Base-by-base conservation (phyloP, 2,329 filamentous ascomycete genomes). In the Botryotinia globosa region DNA sequence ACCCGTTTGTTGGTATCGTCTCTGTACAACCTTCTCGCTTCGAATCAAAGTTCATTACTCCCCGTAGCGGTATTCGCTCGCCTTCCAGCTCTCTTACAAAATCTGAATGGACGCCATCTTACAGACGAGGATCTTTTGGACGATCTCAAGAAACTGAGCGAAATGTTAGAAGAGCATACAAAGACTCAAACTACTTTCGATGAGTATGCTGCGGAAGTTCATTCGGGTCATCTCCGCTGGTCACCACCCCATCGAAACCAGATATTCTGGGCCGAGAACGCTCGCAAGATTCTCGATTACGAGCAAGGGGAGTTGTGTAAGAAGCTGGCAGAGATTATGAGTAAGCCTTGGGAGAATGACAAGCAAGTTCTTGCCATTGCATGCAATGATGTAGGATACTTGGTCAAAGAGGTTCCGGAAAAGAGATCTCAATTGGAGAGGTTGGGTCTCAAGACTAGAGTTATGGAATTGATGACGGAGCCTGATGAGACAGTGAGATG, bases 1-100 rank as follows among this genome's bases (percentile, higher is more conserved):
- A 98, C 95, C 0, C 91, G 96, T 44, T 87, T 99, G 71, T 89
- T 98, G 63, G 87, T 98, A 62, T 94, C 94, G 16, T 98, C 95
- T 12, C 88, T 99, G 58, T 88, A 92, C 81, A 98, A 97, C 83
- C 90, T 99, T 62, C 89, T 98, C 54, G 85, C 85, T 62, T 85
- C 85, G 74, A 91, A 93, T 85, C 82, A 88, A 84, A 85, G 92
- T 87, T 87, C 92, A 81, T 83, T 91, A 82, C 90, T 98, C 72
- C 94, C 95, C 12, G 91, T 92, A 4, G 94, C 96, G 1, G 91
- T 96, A 34, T 91, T 97, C 73, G 94, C 93, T 68, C 91, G 94
- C 74, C 89, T 98, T 48, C 95, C 90, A 5, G 83, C 85, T 8
- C 83, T 91, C n/a, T 83, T 92, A 54, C 85, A 89, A 74, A 91